phyloP scores from a whole-genome alignment of 2,329 filamentous ascomycete species.

The Graphilbum fragrans region DNA sequence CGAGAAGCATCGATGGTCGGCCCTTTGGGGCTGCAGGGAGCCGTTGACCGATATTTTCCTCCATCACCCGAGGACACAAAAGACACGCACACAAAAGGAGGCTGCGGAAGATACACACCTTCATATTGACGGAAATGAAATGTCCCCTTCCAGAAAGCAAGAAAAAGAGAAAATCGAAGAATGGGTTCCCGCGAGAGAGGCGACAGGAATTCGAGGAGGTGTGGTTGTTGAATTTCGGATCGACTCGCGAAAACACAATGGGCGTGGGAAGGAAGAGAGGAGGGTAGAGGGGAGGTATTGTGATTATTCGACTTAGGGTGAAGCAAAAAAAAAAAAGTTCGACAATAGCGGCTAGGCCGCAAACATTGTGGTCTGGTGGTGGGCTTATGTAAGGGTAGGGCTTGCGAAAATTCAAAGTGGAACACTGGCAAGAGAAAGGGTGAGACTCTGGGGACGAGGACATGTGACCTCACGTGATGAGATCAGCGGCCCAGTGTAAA shows the following conservation, averaged over 20 bases:
- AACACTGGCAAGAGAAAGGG: constrained; percentile 2
- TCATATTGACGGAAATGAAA: constrained; percentile 9
- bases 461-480: too few species aligned
- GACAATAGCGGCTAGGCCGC: constrained; percentile 1
- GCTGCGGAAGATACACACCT: constrained; percentile 9
- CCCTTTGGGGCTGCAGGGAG: too few species aligned
- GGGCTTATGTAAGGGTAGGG: constrained; percentile 12
- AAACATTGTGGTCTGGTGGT: constrained; percentile 5
- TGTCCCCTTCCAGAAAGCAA: constrained; percentile 2
- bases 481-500: too few species aligned
- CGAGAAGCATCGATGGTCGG: too few species aligned
- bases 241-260: constrained; percentile 3
- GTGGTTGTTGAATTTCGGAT: background rate
- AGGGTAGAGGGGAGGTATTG: background rate
- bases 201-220: constrained; percentile 4
- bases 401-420: constrained; percentile 1
- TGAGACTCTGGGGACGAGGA: too few species aligned
- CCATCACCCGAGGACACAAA: too few species aligned
- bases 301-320: constrained; percentile 30
- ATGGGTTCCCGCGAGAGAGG: constrained; percentile 3
- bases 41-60: too few species aligned
- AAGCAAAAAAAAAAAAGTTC: constrained; percentile 7
- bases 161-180: constrained; percentile 6
- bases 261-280: background rate
- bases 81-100: too few species aligned